A percentile compares a stretch with the other conserved stretches of the same genome.
phyloP scores from a whole-genome alignment of 2,329 filamentous ascomycete genomes.

The Aureobasidium vineae region DNA sequence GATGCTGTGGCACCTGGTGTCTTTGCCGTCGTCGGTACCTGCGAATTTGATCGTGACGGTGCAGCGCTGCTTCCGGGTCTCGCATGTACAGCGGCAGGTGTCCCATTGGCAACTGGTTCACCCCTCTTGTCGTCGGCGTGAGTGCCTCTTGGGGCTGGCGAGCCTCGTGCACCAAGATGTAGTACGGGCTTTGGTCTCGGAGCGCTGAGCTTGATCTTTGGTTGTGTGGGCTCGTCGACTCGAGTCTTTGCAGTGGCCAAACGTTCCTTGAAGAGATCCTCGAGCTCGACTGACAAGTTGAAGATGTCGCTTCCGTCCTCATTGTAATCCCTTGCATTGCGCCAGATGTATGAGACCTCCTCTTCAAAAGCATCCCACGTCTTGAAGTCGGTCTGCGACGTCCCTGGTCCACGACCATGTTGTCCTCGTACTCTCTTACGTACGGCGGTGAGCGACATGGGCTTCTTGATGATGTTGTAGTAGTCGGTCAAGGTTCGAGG shows the following conservation, averaged over 20 bases:
- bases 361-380: constrained; percentile 80
- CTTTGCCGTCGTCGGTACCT: constrained; percentile 10
- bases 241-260: constrained; percentile 69
- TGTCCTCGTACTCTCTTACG: constrained; percentile 74
- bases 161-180: constrained; percentile 41
- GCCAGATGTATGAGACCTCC: constrained; percentile 77
- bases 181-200: constrained; percentile 46
- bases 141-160: constrained; percentile 47
- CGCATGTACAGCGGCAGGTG: constrained; percentile 30
- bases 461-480: constrained; percentile 77
- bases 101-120: constrained; percentile 49
- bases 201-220: constrained; percentile 80
- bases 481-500: constrained; percentile 77
- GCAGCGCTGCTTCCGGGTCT: constrained; percentile 38
- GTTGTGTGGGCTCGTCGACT: constrained; percentile 69
- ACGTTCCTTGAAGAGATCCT: constrained; percentile 68
- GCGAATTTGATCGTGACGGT: constrained; percentile 33
- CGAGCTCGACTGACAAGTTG: constrained; percentile 70
- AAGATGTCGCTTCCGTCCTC: constrained; percentile 88
- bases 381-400: constrained; percentile 67
- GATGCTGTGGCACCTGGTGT: constrained; percentile 29
- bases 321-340: constrained; percentile 85
- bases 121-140: constrained; percentile 57
- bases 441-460: constrained; percentile 73
- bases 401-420: constrained; percentile 63